phyloP scores from a whole-genome alignment of 768 basidiomycete species.

The Calocera cornea region DNA sequence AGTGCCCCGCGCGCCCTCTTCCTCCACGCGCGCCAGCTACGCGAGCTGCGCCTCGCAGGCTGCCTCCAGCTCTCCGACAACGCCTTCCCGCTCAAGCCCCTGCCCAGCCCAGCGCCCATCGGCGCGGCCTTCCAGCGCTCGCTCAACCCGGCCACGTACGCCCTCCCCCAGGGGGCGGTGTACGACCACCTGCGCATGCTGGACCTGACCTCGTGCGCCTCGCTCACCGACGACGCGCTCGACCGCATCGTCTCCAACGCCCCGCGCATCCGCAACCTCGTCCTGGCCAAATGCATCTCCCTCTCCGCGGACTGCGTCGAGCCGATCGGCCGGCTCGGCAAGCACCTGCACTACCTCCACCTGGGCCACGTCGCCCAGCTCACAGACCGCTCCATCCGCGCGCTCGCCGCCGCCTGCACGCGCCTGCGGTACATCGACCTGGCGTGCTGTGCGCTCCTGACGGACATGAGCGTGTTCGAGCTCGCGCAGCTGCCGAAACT shows the following conservation, averaged over 20 bases:
- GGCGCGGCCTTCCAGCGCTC: conserved; percentile 25
- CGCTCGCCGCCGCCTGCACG: conserved; percentile 74
- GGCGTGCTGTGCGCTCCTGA: conserved; percentile 77
- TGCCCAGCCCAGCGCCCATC: conserved; percentile 39
- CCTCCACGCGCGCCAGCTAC: conserved; percentile 64
- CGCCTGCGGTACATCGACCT: conserved; percentile 90
- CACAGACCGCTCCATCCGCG: conserved; percentile 75
- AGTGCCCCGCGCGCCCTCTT: conserved; percentile 69
- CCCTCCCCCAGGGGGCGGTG: conserved; percentile 14
- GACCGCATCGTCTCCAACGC: conserved; percentile 71
- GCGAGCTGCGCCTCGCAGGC: conserved; percentile 78
- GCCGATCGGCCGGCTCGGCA: conserved; percentile 76
- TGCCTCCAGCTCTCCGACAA: conserved; percentile 66
- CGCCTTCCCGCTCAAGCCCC: conserved; percentile 65
- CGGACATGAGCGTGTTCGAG: conserved; percentile 90
- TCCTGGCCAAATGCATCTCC: conserved; percentile 67
- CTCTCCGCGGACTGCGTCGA: conserved; percentile 74
- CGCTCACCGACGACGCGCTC: conserved; percentile 67
- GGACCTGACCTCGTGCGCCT: conserved; percentile 75
- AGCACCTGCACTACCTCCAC: conserved; percentile 87
- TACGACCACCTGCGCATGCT: conserved; percentile 86
- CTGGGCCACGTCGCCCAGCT: conserved; percentile 74
- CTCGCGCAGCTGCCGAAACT: conserved; percentile 77
- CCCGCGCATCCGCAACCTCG: conserved; percentile 72
- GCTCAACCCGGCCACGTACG: conserved; percentile 16